Base-by-base conservation (phyloP, 2,329 filamentous ascomycete genomes). In the Purpureocillium lavendulum region DNA sequence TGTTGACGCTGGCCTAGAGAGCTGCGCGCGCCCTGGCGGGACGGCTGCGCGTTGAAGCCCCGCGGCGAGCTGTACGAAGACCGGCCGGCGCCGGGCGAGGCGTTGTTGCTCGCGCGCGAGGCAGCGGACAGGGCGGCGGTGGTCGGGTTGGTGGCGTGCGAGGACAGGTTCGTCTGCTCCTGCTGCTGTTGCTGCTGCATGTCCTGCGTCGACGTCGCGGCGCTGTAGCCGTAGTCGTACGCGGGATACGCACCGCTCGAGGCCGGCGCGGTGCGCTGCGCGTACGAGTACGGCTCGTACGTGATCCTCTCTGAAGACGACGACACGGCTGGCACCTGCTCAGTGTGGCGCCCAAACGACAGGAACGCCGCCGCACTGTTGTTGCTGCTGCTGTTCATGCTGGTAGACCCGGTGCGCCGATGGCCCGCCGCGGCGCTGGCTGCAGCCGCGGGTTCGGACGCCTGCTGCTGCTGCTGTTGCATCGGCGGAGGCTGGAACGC, bases 281-380 rank as follows among this genome's bases (percentile, higher is more conserved):
- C n/a, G n/a, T 54, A 58, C n/a, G 55, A 45, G 39, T 59, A 56
- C 9, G 62, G 56, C 35, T 67, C 46, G 44, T 61, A 52, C 7
- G 45, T 46, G 11, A 55, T 48, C 26, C 51, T 53, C 9, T 44
- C 42, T 10, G 21, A 44, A 33, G 24, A 38, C 8, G 1, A 38
- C 32, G n/a, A 36, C 36, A 17, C 37, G 11, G 7, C 38, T 28
- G 13, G 36, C 30, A 18, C 21, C 21, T 26, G 21, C 6, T 55
- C 36, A 11, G 36, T 24, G 33, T 40, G 49, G 35, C 45, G 46
- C 7, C 47, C 47, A 30, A 51, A 46, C 13, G 41, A 39, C n/a
- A 48, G 44, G 29, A 54, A 54, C 7, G 40, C 35, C 9, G 48
- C 40, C 30, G 44, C 37, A 8, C 26, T 24, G 21, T 35, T 31